These are phyloP conservation scores for Diaporthe australafricana DNA, from an alignment of 2,329 filamentous ascomycete genomes.

Conservation along the genomic window DNA sequence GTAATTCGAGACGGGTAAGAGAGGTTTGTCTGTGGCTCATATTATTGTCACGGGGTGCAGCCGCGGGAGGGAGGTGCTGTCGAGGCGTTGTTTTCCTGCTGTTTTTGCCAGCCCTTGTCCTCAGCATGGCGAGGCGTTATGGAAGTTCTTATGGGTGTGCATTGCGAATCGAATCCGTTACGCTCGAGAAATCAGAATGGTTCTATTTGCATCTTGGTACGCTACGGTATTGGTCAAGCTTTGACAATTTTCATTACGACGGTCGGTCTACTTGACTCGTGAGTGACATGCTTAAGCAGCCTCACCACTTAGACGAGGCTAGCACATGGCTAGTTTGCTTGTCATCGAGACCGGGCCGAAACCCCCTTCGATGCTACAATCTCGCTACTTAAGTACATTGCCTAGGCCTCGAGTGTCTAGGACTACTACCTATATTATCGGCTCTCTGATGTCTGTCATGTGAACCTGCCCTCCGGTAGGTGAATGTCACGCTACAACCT, in stretches of 20 bases:
- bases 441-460: too few relatives aligned
- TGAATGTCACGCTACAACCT: too few relatives aligned
- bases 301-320: not conserved
- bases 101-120: constrained; percentile 12
- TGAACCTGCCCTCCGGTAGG: too few relatives aligned
- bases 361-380: not conserved
- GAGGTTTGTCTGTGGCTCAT: not conserved
- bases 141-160: constrained; percentile 4
- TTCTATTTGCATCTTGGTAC: not conserved
- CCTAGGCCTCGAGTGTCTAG: not conserved
- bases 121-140: constrained; percentile 37
- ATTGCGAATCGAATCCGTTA: not conserved
- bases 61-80: not conserved
- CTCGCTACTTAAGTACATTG: too few relatives aligned
- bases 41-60: not conserved
- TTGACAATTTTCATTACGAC: not conserved
- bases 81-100: not conserved
- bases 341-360: not conserved
- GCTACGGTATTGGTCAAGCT: too few relatives aligned
- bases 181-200: not conserved
- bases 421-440: too few relatives aligned
- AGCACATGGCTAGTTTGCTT: not conserved
- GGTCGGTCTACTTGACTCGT: not conserved
- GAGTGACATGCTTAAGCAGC: not conserved
- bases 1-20: not conserved